These are phyloP conservation scores for Boletus subcaerulescens DNA, from an alignment of 768 basidiomycete species.

Conservation along the genomic window DNA sequence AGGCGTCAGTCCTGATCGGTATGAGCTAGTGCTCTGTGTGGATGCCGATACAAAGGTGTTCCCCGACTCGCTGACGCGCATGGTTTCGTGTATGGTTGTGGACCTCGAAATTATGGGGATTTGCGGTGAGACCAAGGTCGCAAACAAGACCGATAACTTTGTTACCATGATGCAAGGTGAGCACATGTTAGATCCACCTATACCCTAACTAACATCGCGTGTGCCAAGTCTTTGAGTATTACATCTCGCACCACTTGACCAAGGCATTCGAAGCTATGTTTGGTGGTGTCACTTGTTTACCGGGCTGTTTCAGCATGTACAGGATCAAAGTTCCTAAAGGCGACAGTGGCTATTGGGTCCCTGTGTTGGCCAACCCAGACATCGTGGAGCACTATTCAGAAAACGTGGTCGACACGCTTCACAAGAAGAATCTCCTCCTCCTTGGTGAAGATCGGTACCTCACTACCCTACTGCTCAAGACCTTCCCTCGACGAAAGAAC, in stretches of 20 bases:
- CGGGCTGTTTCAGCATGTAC: slow-evolving; percentile 99
- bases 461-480: slow-evolving; percentile 95
- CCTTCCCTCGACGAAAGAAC: slow-evolving; percentile 99
- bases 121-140: slow-evolving; percentile 99
- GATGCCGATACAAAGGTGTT: slow-evolving; percentile 99
- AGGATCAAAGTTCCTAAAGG: slow-evolving; percentile 99
- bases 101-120: slow-evolving; percentile 99
- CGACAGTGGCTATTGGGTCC: slow-evolving; percentile 94
- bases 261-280: slow-evolving; percentile 99
- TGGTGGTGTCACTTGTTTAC: slow-evolving; percentile 98
- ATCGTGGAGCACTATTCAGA: slow-evolving; percentile 99
- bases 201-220: slow-evolving; percentile 4
- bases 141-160: slow-evolving; percentile 97
- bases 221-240: slow-evolving; percentile 91
- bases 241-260: slow-evolving; percentile 98
- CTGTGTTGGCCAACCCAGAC: slow-evolving; percentile 96
- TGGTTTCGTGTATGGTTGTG: slow-evolving; percentile 95
- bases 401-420: slow-evolving; percentile 97
- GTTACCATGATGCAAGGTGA: slow-evolving; percentile 99
- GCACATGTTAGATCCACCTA: slow-evolving; percentile 27
- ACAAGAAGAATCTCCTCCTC: slow-evolving; percentile 97
- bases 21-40: slow-evolving; percentile 93
- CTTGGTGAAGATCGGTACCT: slow-evolving; percentile 99
- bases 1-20: slow-evolving; percentile 93
- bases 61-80: slow-evolving; percentile 94